These are phyloP conservation scores for Cicer chorassanicum DNA, from an alignment of 306 rosid genomes.

Conservation along the genomic window DNA sequence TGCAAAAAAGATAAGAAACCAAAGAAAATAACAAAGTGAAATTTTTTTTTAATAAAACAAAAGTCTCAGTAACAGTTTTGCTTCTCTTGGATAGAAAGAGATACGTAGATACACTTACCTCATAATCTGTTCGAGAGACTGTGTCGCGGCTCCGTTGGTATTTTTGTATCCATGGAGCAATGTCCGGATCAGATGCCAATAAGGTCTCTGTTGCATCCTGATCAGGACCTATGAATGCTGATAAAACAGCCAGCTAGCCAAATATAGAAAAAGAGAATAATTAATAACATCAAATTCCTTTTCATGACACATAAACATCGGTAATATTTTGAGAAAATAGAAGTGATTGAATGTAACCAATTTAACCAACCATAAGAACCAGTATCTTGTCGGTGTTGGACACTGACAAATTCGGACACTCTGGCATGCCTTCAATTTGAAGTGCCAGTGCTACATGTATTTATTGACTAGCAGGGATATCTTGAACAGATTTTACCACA, in stretches of 20 bases:
- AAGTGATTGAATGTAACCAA: too few relatives aligned
- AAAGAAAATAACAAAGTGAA: slow-evolving; percentile 20
- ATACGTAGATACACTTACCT: slow-evolving; percentile 52
- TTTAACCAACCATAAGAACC: too few relatives aligned
- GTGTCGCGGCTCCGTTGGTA: slow-evolving; percentile 94
- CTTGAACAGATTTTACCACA: too few relatives aligned
- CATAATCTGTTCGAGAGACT: slow-evolving; percentile 92
- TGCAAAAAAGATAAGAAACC: slow-evolving; percentile 48
- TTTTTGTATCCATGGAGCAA: slow-evolving; percentile 87
- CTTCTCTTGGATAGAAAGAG: not conserved
- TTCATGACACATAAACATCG: too few relatives aligned
- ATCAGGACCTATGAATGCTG: slow-evolving; percentile 93
- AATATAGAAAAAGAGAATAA: slow-evolving; percentile 34
- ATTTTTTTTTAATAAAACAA: slow-evolving; percentile 34
- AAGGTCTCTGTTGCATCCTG: slow-evolving; percentile 77
- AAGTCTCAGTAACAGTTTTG: slow-evolving; percentile 14
- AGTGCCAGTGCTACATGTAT: too few relatives aligned
- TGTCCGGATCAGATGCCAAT: slow-evolving; percentile 79
- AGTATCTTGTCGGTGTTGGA: too few relatives aligned
- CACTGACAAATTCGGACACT: too few relatives aligned
- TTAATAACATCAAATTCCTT: slow-evolving; percentile 1
- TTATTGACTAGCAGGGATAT: too few relatives aligned
- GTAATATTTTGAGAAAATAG: too few relatives aligned
- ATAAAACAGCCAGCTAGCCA: slow-evolving; percentile 82
- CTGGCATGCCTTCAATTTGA: too few relatives aligned